phyloP scores from a whole-genome alignment of 345 rosid species.

The Trapa incisa region DNA sequence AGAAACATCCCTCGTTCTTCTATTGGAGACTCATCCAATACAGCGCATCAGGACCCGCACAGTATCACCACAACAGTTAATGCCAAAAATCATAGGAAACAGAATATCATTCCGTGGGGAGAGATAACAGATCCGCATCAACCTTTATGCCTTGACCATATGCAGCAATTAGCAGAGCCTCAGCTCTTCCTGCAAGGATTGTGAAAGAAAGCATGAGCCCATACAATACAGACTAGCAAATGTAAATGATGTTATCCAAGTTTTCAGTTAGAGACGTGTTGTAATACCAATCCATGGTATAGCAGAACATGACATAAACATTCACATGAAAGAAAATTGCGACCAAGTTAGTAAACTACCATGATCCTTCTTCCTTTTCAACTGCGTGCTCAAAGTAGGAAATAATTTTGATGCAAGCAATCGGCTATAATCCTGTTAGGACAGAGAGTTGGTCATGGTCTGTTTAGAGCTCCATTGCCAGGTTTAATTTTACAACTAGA shows the following conservation, averaged over 20 bases:
- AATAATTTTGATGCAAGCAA: conserved; percentile 57
- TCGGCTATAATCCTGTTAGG: conserved; percentile 74
- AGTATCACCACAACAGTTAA: neutral
- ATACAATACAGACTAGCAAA: neutral
- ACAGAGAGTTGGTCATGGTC: conserved; percentile 3
- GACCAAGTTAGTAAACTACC: conserved; percentile 25
- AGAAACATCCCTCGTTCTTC: neutral
- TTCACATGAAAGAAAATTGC: neutral
- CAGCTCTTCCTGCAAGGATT: conserved; percentile 55
- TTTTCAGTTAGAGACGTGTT: neutral
- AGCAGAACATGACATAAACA: neutral
- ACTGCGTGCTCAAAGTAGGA: conserved; percentile 50
- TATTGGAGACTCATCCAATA: neutral
- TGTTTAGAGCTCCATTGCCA: neutral
- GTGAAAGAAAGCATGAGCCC: neutral
- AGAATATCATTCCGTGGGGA: conserved; percentile 6
- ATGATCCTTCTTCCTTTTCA: conserved; percentile 71
- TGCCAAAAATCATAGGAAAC: neutral
- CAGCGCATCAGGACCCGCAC: no score
- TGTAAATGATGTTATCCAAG: neutral
- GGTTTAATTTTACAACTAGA: neutral
- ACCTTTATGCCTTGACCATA: conserved; percentile 49
- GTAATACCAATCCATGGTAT: neutral
- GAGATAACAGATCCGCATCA: conserved; percentile 15
- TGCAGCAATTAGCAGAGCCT: conserved; percentile 75